Evolutionary conservation across 768 basidiomycete species (phyloP).

Genomic region (Auriculariales sp.): DNA sequence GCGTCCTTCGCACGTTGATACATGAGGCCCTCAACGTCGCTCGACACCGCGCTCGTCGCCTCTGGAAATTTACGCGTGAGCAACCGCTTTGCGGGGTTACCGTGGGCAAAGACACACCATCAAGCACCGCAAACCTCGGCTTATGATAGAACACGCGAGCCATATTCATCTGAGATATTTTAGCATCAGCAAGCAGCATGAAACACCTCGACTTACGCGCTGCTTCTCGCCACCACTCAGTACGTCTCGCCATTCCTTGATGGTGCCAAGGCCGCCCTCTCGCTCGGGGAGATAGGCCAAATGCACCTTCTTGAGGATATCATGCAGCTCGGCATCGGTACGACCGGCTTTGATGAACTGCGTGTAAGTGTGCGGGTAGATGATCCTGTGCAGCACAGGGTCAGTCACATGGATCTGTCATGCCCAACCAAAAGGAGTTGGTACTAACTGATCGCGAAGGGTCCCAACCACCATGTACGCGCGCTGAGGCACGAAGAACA

Average conservation of each 20-base stretch:
- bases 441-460: conserved; percentile 63
- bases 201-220: conserved; percentile 30
- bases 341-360: conserved; percentile 47
- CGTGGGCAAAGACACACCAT: conserved; percentile 33
- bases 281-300: conserved; percentile 71
- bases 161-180: conserved; percentile 55
- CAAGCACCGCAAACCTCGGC: conserved; percentile 72
- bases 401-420: not conserved
- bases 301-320: conserved; percentile 69
- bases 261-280: conserved; percentile 79
- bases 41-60: conserved; percentile 90
- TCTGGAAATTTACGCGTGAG: conserved; percentile 29
- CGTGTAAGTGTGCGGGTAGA: conserved; percentile 79
- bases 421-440: not conserved
- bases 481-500: conserved; percentile 85
- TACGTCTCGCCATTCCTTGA: conserved; percentile 95
- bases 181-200: conserved; percentile 5
- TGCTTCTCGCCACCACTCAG: conserved; percentile 96
- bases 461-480: conserved; percentile 85
- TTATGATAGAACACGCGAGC: conserved; percentile 84
- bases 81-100: not conserved
- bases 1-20: conserved; percentile 83
- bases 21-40: conserved; percentile 92
- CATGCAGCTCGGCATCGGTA: conserved; percentile 54
- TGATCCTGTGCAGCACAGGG: conserved; percentile 30